Base-by-base conservation (phyloP, 2,329 filamentous ascomycete species). In the Aspergillus phoenicis region DNA sequence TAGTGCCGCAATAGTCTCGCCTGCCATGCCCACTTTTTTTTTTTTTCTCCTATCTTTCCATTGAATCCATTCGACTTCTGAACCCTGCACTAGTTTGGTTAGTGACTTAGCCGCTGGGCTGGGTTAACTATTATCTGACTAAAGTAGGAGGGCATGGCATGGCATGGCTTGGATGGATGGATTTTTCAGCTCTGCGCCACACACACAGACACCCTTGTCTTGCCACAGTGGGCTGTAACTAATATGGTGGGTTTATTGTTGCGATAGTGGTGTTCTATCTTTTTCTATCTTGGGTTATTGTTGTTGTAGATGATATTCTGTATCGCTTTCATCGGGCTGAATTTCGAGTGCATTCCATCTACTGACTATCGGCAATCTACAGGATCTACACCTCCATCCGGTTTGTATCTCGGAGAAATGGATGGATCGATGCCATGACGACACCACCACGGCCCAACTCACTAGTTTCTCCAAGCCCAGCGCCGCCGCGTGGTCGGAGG, bases 1-100 rank as follows among this genome's bases (percentile, higher is more conserved):
- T 55, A 55, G 52, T 55, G 39, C n/a, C 39, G 38, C 52, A 55
- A 55, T 55, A 55, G 39, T 55, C 13, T n/a, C 13, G 33, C 5
- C 20, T 33, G 33, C 43, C 45, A 26, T 45, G 13, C 24, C 33
- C 13, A 22, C 13, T 39, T 43, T 41, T 54, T 22, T 28, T 22
- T 43, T 10, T 22, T 41, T 26, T n/a, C 10, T 22, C 41, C 41
- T 30, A 30, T 30, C 28, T 30, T 30, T 30, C 28, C 28, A 30
- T 30, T 30, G 8, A 10, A 13, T 30, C 28, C 28, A 30, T 30
- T 30, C 28, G 33, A 13, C 13, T 36, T 36, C 41, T 45, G 41
- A 45, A 45, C 41, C 41, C 41, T 45, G 41, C 20, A 17, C n/a
- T 22, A 26, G 15, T 5, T 4, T 13, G 33, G 1, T 36, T 13